Base-by-base conservation (phyloP, 805 yeast species). In the Suhomyces pyralidae region DNA sequence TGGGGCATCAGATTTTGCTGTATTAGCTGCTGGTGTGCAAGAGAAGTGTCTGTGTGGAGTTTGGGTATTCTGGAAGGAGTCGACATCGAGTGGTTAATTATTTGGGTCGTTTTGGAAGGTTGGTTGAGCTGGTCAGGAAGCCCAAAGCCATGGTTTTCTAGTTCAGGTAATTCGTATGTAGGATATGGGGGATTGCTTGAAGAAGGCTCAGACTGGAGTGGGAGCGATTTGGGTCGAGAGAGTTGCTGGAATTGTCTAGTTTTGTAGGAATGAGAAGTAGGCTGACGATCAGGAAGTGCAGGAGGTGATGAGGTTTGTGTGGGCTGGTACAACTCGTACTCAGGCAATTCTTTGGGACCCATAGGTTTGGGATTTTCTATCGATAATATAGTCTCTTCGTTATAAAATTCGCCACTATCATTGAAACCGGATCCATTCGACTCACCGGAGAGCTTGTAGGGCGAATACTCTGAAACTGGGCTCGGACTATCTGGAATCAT, bases 261-360 rank as follows among this genome's bases (percentile, higher is more conserved):
- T 43, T 22, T 36, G 47, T 24, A 40, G 28, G 22, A 7, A 36
- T 14, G 32, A 10, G 36, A 19, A 25, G 49, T 43, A 15, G 28
- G 49, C 24, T 17, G 42, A 17, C 24, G 42, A 3, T 14, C 12
- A 17, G 42, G 22, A 10, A 9, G 42, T 12, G 42, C 7, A 17
- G 24, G 24, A 14, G 20, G 42, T 4, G 20, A 14, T 22, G 36
- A 25, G 45, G 51, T 6, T 30, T 30, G 40, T 36, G 40, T 2
- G 32, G 47, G 30, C 30, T 48, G 20, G 42, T 38, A 19, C 24
- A 17, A 38, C 9, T 65, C 65, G 51, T 73, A 74, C 15, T 69
- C 72, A 5, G 75, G 71, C 20, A 74, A 57, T 43, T 66, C 70
- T 57, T 69, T 67, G 1, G 79, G 79, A 1, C 79, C 79, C 65